Evolutionary conservation across 1,284 basidiomycete genomes (phyloP), one percentile per base, ranked within the genome.

Genomic region (Phellinidium pouzarii): DNA sequence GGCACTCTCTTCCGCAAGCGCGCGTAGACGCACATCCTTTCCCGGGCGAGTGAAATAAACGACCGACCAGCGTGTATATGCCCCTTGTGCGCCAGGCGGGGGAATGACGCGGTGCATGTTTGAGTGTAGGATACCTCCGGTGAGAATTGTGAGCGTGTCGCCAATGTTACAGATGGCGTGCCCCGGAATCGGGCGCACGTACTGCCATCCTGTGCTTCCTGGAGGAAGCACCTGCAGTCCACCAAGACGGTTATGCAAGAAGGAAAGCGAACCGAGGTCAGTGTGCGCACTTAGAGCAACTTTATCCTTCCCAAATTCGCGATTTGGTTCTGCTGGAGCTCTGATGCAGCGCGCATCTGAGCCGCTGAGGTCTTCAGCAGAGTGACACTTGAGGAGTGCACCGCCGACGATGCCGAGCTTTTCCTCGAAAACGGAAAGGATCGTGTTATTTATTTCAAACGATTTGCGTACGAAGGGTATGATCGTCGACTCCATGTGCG

Each of bases 211-310:
- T 17, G 78, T 72, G 8, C 74, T 67, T 2, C 78, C 79, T 0
- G 83, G 82, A 1, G 76, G 74, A 38, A 86, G 70, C 1, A 87
- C 83, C 59, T 87, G 85, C 6, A 88, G 67, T 0, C 85, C 85
- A 3, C 84, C 84, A 0, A 87, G 73, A 12, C 75, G 75, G 63
- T 87, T 87, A 63, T 83, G 80, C 46, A 85, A 66, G 65, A 84
- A 78, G 0, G 80, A 78, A 76, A 71, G n/a, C n/a, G n/a, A n/a
- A n/a, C n/a, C n/a, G n/a, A n/a, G n/a, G n/a, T n/a, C n/a, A n/a
- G n/a, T n/a, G 59, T 14, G 68, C 70, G 54, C 71, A 68, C 20
- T 70, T 70, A 53, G 71, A 71, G 58, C 72, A 14, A 67, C 67
- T 59, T 49, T 64, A 50, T 68, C 67, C 0, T 63, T 59, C 8